Base-by-base conservation (phyloP, 2,329 filamentous ascomycete species). In the Xylaria sp. region DNA sequence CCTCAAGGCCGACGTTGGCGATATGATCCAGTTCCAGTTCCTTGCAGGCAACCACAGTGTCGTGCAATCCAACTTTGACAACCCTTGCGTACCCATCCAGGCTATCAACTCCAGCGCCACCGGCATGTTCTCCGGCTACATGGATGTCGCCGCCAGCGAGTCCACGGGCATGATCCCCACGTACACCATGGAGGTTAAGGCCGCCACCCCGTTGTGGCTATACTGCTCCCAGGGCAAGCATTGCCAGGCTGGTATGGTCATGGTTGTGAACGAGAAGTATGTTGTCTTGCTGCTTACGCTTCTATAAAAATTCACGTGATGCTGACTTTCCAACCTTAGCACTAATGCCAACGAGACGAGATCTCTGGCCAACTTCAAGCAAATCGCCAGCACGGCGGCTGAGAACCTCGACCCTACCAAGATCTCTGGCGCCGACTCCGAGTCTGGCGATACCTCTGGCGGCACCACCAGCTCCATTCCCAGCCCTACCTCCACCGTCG, bases 181-280 rank as follows among this genome's bases (percentile, higher is more conserved):
- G 57, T 95, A 88, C 78, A 92, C 89, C 61, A 80, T 94, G 71
- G 83, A 83, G 75, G 79, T 95, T 75, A 89, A 88, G 72, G 82
- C 87, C 76, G 85, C 83, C 46, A 89, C 83, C 58, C 91, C 92
- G 31, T 81, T 94, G 67, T 95, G 92, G 91, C 79, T 91, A 67
- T 94, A 90, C 83, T 94, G 91, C 79, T 87, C 87, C 31, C 89
- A 92, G 76, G 87, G 75, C 47, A 85, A 83, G 72, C 92, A 95
- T 79, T 95, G 91, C 77, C 85, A 92, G 76, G 78, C 74, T 50
- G 90, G 90, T 65, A 93, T 93, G 89, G 83, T 84, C 60, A 89
- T 91, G 80, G 89, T 91, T 33, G 88, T 93, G 74, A 93, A 94
- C 77, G 86, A 86, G 78, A 82, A 89, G 88, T 90, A 78, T 78